These are phyloP conservation scores for Pichia ethanolica DNA, from an alignment of 805 yeast species.

Conservation along the genomic window DNA sequence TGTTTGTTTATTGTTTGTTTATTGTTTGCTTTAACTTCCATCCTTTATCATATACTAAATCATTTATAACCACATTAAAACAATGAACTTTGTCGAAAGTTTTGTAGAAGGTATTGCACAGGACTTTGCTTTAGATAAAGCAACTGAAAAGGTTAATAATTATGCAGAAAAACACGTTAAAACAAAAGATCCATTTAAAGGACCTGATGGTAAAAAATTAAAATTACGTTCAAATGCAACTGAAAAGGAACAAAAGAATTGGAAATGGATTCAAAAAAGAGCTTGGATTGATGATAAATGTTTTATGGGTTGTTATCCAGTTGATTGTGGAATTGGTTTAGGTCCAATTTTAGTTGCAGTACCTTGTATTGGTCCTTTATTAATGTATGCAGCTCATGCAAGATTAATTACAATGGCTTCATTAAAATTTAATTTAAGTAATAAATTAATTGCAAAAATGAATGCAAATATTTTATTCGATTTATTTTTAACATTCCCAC, in stretches of 20 bases:
- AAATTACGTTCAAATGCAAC: conserved; percentile 53
- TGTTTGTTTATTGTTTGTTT: no score
- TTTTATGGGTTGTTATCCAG: conserved; percentile 69
- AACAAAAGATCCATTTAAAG: conserved; percentile 57
- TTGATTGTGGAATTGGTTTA: conserved; percentile 70
- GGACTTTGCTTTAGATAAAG: conserved; percentile 11
- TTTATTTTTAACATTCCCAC: conserved; percentile 67
- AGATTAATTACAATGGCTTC: conserved; percentile 58
- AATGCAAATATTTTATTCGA: conserved; percentile 72
- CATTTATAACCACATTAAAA: not conserved
- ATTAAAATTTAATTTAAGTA: conserved; percentile 49
- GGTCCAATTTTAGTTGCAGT: conserved; percentile 61
- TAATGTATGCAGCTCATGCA: conserved; percentile 74
- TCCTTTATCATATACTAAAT: no score
- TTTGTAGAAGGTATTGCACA: conserved; percentile 11
- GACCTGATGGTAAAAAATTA: conserved; percentile 48
- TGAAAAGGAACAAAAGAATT: conserved; percentile 52
- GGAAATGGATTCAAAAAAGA: conserved; percentile 64
- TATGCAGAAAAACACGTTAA: conserved; percentile 59
- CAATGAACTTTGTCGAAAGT: not conserved
- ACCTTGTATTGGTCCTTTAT: conserved; percentile 79
- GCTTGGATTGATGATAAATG: conserved; percentile 90
- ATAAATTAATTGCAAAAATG: conserved; percentile 54
- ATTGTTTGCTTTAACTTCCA: no score
- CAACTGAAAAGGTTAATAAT: conserved; percentile 53